Evolutionary conservation across 768 basidiomycete species (phyloP).

Genomic region (Russula sp.): DNA sequence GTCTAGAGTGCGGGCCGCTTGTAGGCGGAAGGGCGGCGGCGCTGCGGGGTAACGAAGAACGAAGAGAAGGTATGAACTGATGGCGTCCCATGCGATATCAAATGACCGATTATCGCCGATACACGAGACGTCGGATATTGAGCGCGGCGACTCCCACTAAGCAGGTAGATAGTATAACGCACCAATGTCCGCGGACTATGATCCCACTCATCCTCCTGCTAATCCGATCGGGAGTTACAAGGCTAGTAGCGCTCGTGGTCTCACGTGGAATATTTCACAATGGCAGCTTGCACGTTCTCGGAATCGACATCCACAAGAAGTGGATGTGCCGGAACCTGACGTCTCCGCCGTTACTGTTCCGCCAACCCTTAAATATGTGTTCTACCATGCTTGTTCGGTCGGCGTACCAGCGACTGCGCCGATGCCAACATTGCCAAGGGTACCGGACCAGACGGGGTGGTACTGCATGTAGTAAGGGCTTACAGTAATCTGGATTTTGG

Average conservation of each 20-base stretch:
- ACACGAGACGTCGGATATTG: conserved; percentile 86
- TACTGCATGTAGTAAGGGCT: no score
- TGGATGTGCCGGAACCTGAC: conserved; percentile 44
- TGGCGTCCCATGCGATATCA: conserved; percentile 79
- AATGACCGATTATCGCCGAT: conserved; percentile 57
- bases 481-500: no score
- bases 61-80: conserved; percentile 75
- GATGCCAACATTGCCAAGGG: no score
- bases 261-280: conserved; percentile 92
- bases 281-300: conserved; percentile 67
- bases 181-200: conserved; percentile 76
- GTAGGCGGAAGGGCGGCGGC: conserved; percentile 74
- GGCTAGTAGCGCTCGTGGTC: conserved; percentile 39
- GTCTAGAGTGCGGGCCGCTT: conserved; percentile 84
- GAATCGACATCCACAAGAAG: conserved; percentile 70
- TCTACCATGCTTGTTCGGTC: not conserved
- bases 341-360: conserved; percentile 17
- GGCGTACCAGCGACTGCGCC: conserved; percentile 23
- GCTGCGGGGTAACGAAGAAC: conserved; percentile 68
- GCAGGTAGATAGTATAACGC: conserved; percentile 36
- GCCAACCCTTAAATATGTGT: conserved; percentile 17
- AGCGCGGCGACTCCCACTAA: conserved; percentile 77
- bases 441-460: no score
- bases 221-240: conserved; percentile 50
- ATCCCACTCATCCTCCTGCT: conserved; percentile 70